Evolutionary conservation across 306 rosid species (phyloP).

Genomic region (peach (Prunus persica)): DNA sequence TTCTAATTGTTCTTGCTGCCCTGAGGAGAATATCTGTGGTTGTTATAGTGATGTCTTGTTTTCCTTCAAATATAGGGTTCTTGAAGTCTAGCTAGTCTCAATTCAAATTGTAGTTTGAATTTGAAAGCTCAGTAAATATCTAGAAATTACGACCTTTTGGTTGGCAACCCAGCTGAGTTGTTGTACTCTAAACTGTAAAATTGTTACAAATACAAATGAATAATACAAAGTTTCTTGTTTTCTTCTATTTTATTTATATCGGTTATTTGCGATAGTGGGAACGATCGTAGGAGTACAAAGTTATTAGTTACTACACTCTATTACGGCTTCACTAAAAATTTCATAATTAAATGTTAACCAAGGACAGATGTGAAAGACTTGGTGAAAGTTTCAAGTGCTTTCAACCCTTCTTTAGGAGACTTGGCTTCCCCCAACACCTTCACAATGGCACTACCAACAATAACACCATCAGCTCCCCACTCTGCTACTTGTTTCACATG

Average conservation of each 20-base stretch:
- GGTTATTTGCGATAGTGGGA: neutral
- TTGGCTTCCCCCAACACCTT: constrained; percentile 73
- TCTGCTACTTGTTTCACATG: constrained; percentile 73
- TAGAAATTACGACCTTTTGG: constrained; percentile 24
- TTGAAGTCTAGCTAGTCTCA: neutral
- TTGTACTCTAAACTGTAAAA: constrained; percentile 31
- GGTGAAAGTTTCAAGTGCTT: constrained; percentile 52
- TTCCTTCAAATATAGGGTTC: constrained; percentile 1
- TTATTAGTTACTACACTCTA: too few species aligned
- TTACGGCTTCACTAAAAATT: too few species aligned
- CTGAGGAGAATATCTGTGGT: constrained; percentile 18
- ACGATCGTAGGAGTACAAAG: too few species aligned
- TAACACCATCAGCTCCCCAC: constrained; percentile 96
- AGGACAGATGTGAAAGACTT: constrained; percentile 50
- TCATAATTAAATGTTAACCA: constrained; percentile 12
- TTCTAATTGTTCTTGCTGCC: constrained; percentile 50
- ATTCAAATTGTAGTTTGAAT: constrained; percentile 7
- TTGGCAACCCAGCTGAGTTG: constrained; percentile 26
- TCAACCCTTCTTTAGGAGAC: constrained; percentile 74
- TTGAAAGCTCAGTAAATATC: constrained; percentile 7
- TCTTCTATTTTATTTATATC: neutral
- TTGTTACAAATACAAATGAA: constrained; percentile 21
- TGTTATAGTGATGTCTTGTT: neutral
- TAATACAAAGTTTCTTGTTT: constrained; percentile 5
- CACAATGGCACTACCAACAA: constrained; percentile 90